phyloP scores from a whole-genome alignment of 2,329 filamentous ascomycete species.

The Ramichloridium luteum region DNA sequence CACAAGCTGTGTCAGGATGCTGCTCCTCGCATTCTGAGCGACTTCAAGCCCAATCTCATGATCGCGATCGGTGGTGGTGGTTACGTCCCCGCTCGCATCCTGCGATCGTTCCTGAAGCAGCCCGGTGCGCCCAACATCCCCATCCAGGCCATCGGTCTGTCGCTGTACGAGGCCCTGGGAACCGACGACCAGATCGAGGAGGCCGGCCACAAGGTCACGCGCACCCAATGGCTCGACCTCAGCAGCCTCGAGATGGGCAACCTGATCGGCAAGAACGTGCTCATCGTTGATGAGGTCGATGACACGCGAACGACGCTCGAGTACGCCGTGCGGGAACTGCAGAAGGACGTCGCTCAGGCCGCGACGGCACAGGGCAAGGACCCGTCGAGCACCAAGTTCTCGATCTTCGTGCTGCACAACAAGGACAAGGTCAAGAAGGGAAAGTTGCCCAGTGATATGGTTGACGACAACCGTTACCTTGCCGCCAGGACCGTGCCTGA shows the following conservation, averaged over 20 bases:
- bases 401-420: slow-evolving; percentile 95
- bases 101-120: slow-evolving; percentile 93
- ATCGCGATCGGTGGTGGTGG: slow-evolving; percentile 96
- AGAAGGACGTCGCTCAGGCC: slow-evolving; percentile 85
- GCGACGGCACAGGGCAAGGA: slow-evolving; percentile 55
- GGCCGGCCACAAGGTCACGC: slow-evolving; percentile 85
- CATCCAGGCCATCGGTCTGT: slow-evolving; percentile 97
- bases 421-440: slow-evolving; percentile 98
- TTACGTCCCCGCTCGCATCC: slow-evolving; percentile 91
- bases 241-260: slow-evolving; percentile 76
- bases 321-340: slow-evolving; percentile 81
- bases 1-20: slow-evolving; percentile 93
- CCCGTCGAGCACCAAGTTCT: slow-evolving; percentile 70
- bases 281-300: slow-evolving; percentile 93
- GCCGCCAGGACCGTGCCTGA: slow-evolving; percentile 84
- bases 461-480: slow-evolving; percentile 59
- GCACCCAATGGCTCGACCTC: slow-evolving; percentile 96
- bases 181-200: slow-evolving; percentile 49
- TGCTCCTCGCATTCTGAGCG: slow-evolving; percentile 66
- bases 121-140: slow-evolving; percentile 84
- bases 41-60: slow-evolving; percentile 89
- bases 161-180: slow-evolving; percentile 79
- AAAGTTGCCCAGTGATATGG: slow-evolving; percentile 63
- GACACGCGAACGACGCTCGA: slow-evolving; percentile 90
- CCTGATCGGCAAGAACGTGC: slow-evolving; percentile 77